These are phyloP conservation scores for Penicillium crystallinum DNA, from an alignment of 495 filamentous ascomycete species.

Conservation along the genomic window DNA sequence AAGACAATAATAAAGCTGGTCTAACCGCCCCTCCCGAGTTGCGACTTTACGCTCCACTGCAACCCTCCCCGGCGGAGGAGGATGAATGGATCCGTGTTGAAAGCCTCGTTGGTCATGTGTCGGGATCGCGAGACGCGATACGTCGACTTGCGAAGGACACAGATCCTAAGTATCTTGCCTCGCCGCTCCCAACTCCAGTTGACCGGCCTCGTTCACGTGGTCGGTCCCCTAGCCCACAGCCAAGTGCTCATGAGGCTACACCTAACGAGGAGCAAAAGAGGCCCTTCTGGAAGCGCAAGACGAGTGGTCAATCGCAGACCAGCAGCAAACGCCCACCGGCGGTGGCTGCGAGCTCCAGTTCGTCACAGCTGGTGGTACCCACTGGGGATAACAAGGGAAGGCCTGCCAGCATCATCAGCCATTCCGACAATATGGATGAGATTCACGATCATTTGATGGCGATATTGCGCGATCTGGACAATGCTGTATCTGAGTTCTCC, in stretches of 20 bases:
- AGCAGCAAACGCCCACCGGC: constrained; percentile 25
- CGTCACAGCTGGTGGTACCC: constrained; percentile 56
- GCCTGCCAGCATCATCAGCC: constrained; percentile 34
- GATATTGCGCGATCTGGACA: constrained; percentile 75
- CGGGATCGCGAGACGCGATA: constrained; percentile 84
- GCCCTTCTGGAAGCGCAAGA: constrained; percentile 89
- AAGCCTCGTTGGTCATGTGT: constrained; percentile 70
- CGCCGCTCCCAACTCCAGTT: constrained; percentile 14
- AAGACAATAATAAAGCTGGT: constrained; percentile 12
- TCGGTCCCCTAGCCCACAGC: constrained; percentile 38
- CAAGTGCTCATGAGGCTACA: constrained; percentile 32
- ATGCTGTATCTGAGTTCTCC: constrained; percentile 76
- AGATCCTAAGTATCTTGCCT: constrained; percentile 54
- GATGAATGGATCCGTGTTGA: constrained; percentile 83
- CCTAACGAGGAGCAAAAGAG: constrained; percentile 34
- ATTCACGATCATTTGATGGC: constrained; percentile 76
- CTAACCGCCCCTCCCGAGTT: constrained; percentile 23
- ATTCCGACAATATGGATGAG: constrained; percentile 49
- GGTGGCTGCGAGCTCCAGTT: constrained; percentile 37
- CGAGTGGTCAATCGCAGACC: constrained; percentile 41
- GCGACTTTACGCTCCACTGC: constrained; percentile 26
- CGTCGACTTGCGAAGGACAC: constrained; percentile 78
- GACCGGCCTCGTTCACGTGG: constrained; percentile 25
- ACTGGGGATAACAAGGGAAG: constrained; percentile 19
- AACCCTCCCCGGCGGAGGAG: constrained; percentile 53